phyloP scores from a whole-genome alignment of 73 alveolate species.

The Strombidium stylifer region DNA sequence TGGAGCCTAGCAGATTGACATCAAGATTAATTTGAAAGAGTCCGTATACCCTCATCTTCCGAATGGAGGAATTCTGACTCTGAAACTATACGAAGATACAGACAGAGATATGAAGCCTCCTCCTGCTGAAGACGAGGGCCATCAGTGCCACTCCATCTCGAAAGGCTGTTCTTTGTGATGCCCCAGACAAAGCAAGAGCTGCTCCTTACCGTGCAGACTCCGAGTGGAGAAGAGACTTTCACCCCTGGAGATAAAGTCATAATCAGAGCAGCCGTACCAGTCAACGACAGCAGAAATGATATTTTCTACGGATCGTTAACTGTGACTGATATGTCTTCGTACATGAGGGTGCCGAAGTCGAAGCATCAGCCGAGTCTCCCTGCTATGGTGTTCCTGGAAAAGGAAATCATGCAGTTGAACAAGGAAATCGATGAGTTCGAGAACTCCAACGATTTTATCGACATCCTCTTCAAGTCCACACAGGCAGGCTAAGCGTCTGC shows the following conservation, averaged over 20 bases:
- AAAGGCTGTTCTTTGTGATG: slow-evolving; percentile 2
- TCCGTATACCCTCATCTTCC: too few relatives aligned
- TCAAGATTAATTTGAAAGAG: too few relatives aligned
- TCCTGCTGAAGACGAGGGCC: too few relatives aligned
- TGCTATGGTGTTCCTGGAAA: slow-evolving; percentile 20
- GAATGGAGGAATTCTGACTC: too few relatives aligned
- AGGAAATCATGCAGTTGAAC: background rate
- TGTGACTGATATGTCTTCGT: slow-evolving; percentile 20
- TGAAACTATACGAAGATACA: too few relatives aligned
- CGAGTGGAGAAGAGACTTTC: background rate
- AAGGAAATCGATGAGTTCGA: slow-evolving; percentile 2
- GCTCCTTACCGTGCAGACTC: background rate
- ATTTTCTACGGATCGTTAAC: background rate
- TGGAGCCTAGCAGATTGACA: too few relatives aligned
- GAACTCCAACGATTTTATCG: slow-evolving; percentile 1
- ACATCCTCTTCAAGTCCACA: too few relatives aligned
- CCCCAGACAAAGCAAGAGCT: background rate
- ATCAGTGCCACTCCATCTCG: too few relatives aligned
- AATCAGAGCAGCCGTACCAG: background rate
- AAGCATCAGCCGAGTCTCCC: slow-evolving; percentile 2
- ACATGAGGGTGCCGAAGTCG: slow-evolving; percentile 12
- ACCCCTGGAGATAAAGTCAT: slow-evolving; percentile 30
- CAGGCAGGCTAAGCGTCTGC: background rate
- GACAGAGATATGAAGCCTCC: too few relatives aligned
- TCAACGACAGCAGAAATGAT: background rate